Base-by-base conservation (phyloP, 768 basidiomycete species). In the Suillus ampliporus region DNA sequence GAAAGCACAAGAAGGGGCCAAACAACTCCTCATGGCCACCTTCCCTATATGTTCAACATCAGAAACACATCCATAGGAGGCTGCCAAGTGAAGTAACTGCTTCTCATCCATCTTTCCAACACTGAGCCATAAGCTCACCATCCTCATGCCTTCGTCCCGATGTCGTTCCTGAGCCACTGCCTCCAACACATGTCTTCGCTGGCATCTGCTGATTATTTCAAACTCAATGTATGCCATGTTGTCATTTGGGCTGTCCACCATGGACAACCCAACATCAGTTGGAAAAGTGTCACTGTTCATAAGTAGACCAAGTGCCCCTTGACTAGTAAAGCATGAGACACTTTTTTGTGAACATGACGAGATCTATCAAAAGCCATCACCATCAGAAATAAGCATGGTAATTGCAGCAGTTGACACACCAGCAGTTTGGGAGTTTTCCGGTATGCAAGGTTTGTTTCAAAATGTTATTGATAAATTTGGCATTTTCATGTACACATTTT, bases 81-180 rank as follows among this genome's bases (percentile, higher is more conserved):
- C 26, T 19, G 44, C 61, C 26, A 17, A 11, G 19, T 11, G 40
- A 66, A 84, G 63, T 58, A 94, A 95, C 77, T 95, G 93, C 72
- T 96, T 95, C 77, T 97, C 97, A 66, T 95, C 94, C 83, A 95
- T 89, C 76, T 97, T 97, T 7, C 94, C 95, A 5, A 88, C 88
- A 61, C 90, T 87, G 59, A 92, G 72, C 38, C 98, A 76, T 26
- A 97, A 78, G 51, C 90, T 84, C 59, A 98, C 74, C 48, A 98
- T 89, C 59, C 96, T 83, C 5, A 96, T 89, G 28, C 91, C 95
- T 43, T 90, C 88, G 17, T 86, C 81, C 7, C 95, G 95, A 69
- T 95, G 89, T 68, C 89, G 86, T 69, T 97, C 94, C 68, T 89
- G 80, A 43, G 94, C 83, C 31, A 94, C 84, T 10, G 89, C 85